phyloP scores from a whole-genome alignment of 164 flowering plant genomes.

The Paratinospora sagittata region DNA sequence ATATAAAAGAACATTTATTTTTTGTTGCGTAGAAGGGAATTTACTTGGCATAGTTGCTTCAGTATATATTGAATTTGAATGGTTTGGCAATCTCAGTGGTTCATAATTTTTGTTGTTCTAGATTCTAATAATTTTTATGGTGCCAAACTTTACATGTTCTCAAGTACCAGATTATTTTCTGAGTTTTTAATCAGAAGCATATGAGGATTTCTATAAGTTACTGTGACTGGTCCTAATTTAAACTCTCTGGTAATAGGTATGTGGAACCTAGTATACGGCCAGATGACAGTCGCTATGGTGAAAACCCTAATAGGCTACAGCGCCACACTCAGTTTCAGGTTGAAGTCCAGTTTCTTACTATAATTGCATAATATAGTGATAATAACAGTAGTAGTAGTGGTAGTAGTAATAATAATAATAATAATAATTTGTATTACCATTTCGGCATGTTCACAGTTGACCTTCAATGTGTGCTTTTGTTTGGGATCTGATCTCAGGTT shows the following conservation, averaged over 20 bases:
- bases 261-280: slow-evolving; percentile 95
- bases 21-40: no score
- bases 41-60: neutral
- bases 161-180: neutral
- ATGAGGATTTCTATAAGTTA: neutral
- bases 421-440: neutral
- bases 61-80: no score
- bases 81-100: neutral
- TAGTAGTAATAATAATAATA: neutral
- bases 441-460: no score
- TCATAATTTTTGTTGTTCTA: neutral
- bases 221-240: neutral
- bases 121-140: neutral
- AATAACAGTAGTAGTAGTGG: neutral
- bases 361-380: neutral
- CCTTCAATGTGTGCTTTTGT: neutral
- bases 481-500: slow-evolving; percentile 50
- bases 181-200: neutral
- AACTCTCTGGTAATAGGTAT: slow-evolving; percentile 49
- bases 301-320: slow-evolving; percentile 94
- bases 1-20: no score
- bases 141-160: neutral
- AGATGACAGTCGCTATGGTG: slow-evolving; percentile 99
- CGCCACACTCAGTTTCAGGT: slow-evolving; percentile 98
- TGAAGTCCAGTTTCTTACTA: neutral